These are phyloP conservation scores for Dalechampia spathulata DNA, from an alignment of 441 rosid species.

Conservation along the genomic window DNA sequence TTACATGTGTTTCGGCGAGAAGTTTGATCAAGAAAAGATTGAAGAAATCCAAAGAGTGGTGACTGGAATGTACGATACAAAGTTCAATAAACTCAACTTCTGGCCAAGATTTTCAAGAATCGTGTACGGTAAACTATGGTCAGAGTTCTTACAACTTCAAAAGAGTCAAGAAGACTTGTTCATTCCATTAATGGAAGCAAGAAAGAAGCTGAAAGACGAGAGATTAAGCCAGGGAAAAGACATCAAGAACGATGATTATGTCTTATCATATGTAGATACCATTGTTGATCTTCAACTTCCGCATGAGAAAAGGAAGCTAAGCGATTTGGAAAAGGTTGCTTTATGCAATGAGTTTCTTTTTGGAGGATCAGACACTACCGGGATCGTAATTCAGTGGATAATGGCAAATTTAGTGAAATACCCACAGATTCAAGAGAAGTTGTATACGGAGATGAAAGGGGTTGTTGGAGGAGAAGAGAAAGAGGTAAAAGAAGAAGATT, in stretches of 20 bases:
- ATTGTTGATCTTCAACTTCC: slow-evolving; percentile 15
- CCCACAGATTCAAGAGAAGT: slow-evolving; percentile 24
- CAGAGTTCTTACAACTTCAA: slow-evolving; percentile 9
- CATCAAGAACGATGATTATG: not conserved
- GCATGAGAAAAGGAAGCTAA: slow-evolving; percentile 19
- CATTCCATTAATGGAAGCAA: slow-evolving; percentile 26
- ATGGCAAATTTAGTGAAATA: slow-evolving; percentile 30
- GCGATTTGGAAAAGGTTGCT: slow-evolving; percentile 12
- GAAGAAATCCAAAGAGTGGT: slow-evolving; percentile 14
- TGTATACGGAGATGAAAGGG: slow-evolving; percentile 17
- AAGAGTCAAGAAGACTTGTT: slow-evolving; percentile 5
- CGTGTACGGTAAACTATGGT: slow-evolving; percentile 23
- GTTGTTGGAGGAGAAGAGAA: slow-evolving; percentile 4
- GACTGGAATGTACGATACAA: not conserved
- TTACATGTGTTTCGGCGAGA: slow-evolving; percentile 39
- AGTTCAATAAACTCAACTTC: slow-evolving; percentile 20
- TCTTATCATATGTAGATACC: slow-evolving; percentile 14
- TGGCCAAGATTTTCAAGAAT: slow-evolving; percentile 28
- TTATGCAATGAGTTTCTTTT: slow-evolving; percentile 22
- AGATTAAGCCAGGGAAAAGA: not conserved
- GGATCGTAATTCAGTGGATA: slow-evolving; percentile 30
- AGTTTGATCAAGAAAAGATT: slow-evolving; percentile 19
- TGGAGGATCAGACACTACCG: slow-evolving; percentile 26
- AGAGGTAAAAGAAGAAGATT: slow-evolving; percentile 23
- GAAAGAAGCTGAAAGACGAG: slow-evolving; percentile 14